phyloP scores from a whole-genome alignment of 495 filamentous ascomycete genomes.

The Penicillium coffeae region DNA sequence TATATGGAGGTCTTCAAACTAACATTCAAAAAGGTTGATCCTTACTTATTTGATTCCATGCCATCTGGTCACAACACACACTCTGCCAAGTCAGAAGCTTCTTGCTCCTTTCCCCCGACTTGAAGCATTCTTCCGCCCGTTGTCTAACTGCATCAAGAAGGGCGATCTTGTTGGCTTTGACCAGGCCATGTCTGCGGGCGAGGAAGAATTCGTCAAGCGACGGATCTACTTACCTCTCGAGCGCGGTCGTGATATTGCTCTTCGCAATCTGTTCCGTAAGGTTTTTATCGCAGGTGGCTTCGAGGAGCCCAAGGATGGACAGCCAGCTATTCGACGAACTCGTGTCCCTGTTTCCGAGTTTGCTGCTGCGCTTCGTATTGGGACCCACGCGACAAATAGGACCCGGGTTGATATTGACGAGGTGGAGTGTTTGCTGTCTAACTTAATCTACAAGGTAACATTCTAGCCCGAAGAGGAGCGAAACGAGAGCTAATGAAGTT shows the following conservation, averaged over 20 bases:
- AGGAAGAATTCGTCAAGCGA: constrained; percentile 87
- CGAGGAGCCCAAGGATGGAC: constrained; percentile 65
- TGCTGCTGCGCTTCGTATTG: constrained; percentile 56
- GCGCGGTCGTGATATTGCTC: constrained; percentile 80
- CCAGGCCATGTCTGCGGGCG: constrained; percentile 69
- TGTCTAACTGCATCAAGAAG: constrained; percentile 70
- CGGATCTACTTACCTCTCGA: constrained; percentile 94
- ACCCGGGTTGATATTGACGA: constrained; percentile 79
- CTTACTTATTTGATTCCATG: constrained; percentile 95
- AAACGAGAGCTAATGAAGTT: too few species aligned
- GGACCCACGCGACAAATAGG: constrained; percentile 49
- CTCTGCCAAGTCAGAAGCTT: constrained; percentile 66
- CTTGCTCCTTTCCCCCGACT: constrained; percentile 75
- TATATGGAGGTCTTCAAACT: not conserved
- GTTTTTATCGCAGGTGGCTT: constrained; percentile 81
- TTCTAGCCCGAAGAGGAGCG: too few species aligned
- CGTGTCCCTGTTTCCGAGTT: constrained; percentile 81
- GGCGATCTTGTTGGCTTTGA: constrained; percentile 86
- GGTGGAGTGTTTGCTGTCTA: constrained; percentile 90
- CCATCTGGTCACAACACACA: constrained; percentile 81
- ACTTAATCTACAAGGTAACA: constrained; percentile 95
- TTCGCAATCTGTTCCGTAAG: constrained; percentile 86
- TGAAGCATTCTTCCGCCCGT: constrained; percentile 69
- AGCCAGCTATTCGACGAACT: constrained; percentile 61
- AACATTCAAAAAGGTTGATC: too few species aligned